A percentile compares a stretch with the other conserved stretches of the same genome.
Evolutionary conservation across 169 alveolate species (phyloP).

Genomic region (Plasmodium knowlesi): DNA sequence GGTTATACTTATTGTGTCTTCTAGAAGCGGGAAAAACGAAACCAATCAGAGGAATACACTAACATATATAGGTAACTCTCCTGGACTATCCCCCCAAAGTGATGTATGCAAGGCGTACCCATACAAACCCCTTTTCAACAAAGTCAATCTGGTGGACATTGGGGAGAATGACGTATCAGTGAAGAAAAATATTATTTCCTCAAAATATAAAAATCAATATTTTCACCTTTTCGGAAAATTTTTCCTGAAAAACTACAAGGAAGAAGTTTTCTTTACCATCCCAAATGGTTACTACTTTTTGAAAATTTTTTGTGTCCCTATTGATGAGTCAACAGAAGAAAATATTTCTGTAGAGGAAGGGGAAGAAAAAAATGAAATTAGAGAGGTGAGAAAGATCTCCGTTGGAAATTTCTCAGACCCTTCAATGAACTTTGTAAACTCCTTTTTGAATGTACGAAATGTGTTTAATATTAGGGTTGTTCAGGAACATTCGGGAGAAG

Average conservation of each 20-base stretch:
- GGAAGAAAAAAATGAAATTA: not conserved
- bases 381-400: not conserved
- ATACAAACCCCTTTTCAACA: constrained; percentile 26
- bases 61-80: not conserved
- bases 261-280: constrained; percentile 44
- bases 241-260: not conserved
- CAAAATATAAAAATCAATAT: constrained; percentile 17
- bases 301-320: constrained; percentile 17
- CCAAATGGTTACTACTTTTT: constrained; percentile 1
- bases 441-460: constrained; percentile 12
- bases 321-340: constrained; percentile 4
- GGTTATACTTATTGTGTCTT: not conserved
- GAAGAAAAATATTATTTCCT: constrained; percentile 1
- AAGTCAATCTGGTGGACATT: constrained; percentile 12
- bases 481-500: not conserved
- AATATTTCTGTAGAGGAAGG: not conserved
- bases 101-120: not conserved
- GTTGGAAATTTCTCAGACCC: not conserved
- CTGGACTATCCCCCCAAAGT: not conserved
- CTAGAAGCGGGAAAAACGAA: not conserved
- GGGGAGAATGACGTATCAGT: constrained; percentile 1
- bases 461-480: constrained; percentile 1
- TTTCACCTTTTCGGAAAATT: constrained; percentile 36
- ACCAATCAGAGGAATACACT: not conserved
- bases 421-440: not conserved